These are phyloP conservation scores for Lecanoromycetidae sp. DNA, from an alignment of 2,329 filamentous ascomycete genomes.

Conservation along the genomic window DNA sequence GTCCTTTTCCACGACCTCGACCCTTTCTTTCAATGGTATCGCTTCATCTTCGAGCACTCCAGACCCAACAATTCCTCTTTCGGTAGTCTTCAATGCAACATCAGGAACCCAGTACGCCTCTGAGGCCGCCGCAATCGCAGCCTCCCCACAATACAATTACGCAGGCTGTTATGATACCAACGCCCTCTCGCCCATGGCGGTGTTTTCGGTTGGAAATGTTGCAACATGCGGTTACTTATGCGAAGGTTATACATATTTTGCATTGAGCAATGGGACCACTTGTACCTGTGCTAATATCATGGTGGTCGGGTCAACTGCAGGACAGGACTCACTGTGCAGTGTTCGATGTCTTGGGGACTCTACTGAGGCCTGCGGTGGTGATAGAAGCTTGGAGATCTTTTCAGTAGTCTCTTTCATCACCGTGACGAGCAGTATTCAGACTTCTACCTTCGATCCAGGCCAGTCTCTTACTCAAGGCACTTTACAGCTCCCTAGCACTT, in stretches of 20 bases:
- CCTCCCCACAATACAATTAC: background rate
- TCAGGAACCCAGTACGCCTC: background rate
- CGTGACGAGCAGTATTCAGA: no score
- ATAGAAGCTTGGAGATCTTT: no score
- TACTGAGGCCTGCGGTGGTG: background rate
- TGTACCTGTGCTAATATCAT: background rate
- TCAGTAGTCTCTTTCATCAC: no score
- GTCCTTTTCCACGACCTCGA: no score
- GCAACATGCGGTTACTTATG: background rate
- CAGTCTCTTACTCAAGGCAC: no score
- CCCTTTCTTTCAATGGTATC: no score
- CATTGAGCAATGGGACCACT: background rate
- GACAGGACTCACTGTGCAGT: background rate
- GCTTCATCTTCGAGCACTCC: no score
- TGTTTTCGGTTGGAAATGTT: background rate
- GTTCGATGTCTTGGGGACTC: background rate
- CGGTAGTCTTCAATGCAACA: background rate
- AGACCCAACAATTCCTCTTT: background rate
- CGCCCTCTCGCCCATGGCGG: background rate
- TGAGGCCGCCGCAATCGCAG: no score
- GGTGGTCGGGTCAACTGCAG: background rate
- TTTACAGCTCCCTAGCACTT: no score
- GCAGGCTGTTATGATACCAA: background rate
- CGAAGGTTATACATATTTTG: background rate
- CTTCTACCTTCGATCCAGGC: no score